Conservation (phyloP, 805 yeast species). For the Candida fluviatilis region DNA sequence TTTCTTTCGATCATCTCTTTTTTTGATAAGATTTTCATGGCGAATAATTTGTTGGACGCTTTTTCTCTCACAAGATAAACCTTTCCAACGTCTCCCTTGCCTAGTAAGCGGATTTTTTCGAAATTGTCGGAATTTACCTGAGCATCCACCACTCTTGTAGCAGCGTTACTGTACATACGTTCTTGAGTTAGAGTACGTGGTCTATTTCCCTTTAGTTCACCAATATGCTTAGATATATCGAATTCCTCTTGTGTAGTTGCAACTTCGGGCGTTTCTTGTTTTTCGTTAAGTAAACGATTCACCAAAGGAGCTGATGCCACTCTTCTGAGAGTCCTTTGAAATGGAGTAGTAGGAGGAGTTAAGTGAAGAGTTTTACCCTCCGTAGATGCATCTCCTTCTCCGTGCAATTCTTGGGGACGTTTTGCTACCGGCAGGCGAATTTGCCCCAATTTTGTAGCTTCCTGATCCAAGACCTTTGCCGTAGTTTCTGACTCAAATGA, state of each 20-base stretch:
- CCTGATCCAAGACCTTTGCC: background rate
- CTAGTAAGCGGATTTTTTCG: conserved; percentile 84
- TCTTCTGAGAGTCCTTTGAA: conserved; percentile 47
- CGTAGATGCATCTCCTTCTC: conserved; percentile 23
- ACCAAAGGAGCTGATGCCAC: conserved; percentile 85
- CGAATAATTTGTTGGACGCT: conserved; percentile 67
- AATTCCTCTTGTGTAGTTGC: conserved; percentile 33
- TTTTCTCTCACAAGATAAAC: conserved; percentile 90
- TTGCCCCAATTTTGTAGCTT: background rate
- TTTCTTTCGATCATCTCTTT: conserved; percentile 93
- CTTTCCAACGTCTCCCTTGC: conserved; percentile 97
- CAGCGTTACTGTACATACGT: conserved; percentile 67
- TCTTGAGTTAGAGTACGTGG: conserved; percentile 40
- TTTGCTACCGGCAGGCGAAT: background rate
- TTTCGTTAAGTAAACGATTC: conserved; percentile 26
- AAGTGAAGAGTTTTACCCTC: conserved; percentile 1
- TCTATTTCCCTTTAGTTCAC: conserved; percentile 36
- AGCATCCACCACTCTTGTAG: conserved; percentile 69
- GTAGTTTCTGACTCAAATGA: background rate
- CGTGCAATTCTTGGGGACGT: conserved; percentile 12
- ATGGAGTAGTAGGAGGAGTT: conserved; percentile 11
- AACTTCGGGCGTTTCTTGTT: conserved; percentile 6
- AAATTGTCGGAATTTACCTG: conserved; percentile 85
- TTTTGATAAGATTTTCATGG: conserved; percentile 88
- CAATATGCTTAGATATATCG: conserved; percentile 39